A percentile compares a stretch with the other conserved stretches of the same genome.
phyloP scores from a whole-genome alignment of 805 yeast species.

The Candida ponderosae region DNA sequence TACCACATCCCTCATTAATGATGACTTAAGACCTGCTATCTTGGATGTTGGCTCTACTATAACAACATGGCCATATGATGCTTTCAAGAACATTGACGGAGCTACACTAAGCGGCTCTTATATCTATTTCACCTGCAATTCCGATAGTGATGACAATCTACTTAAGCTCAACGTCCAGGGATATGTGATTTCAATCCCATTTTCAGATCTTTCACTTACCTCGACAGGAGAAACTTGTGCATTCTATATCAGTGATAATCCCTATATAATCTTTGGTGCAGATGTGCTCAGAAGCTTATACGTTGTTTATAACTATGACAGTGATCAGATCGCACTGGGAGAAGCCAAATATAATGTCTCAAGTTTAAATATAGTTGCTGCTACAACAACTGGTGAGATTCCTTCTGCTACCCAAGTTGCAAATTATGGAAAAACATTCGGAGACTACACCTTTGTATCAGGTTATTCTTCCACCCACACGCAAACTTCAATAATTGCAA shows the following conservation, averaged over 20 bases:
- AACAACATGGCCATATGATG: background rate
- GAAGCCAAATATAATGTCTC: constrained; percentile 18
- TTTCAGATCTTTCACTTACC: background rate
- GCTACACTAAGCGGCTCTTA: background rate
- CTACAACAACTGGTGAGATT: background rate
- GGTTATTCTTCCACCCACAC: background rate
- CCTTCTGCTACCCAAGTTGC: background rate
- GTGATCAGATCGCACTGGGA: constrained; percentile 43
- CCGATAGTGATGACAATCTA: background rate
- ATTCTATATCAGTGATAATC: too few relatives aligned
- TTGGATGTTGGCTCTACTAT: background rate
- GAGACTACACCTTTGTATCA: background rate
- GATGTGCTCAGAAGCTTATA: constrained; percentile 53
- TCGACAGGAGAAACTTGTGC: background rate
- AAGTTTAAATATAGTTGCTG: background rate
- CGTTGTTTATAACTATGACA: constrained; percentile 56
- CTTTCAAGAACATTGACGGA: background rate
- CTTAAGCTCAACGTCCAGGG: background rate
- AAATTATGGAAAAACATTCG: background rate
- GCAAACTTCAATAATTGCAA: background rate
- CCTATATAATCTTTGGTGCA: constrained; percentile 44
- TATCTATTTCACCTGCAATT: background rate
- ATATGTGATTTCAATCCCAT: background rate
- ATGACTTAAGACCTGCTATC: background rate
- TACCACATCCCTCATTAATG: too few relatives aligned